These are phyloP conservation scores for Xylaria castorea DNA, from an alignment of 495 filamentous ascomycete species.

Conservation along the genomic window DNA sequence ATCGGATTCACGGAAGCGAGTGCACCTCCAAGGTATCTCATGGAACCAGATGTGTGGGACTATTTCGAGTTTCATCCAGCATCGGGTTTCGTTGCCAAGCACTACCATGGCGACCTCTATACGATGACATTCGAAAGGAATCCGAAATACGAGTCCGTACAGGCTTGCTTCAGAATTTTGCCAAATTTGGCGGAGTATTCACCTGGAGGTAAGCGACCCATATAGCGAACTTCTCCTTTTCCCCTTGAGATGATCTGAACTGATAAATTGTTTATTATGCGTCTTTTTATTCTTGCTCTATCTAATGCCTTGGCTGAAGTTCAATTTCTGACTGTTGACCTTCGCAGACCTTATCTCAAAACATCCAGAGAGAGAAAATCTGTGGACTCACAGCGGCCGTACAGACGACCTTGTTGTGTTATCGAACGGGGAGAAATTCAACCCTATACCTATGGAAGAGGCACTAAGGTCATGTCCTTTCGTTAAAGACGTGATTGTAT, in stretches of 20 bases:
- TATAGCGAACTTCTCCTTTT: background rate
- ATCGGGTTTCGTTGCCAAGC: constrained; percentile 2
- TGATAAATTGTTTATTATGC: background rate
- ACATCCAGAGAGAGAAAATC: background rate
- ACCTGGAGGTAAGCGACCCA: background rate
- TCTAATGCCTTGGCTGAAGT: background rate
- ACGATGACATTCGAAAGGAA: background rate
- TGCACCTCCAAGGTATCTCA: background rate
- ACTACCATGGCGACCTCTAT: background rate
- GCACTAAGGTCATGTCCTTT: background rate
- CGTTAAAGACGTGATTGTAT: constrained; percentile 1
- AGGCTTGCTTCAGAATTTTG: constrained; percentile 1
- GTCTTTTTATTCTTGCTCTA: background rate
- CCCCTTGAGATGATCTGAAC: background rate
- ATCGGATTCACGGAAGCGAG: constrained; percentile 10
- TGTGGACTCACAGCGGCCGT: background rate
- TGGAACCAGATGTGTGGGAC: background rate
- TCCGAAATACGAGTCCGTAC: background rate
- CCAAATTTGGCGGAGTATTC: background rate
- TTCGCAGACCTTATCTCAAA: background rate
- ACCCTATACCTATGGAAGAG: constrained; percentile 6
- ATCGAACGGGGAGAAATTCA: background rate
- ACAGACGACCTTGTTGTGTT: background rate
- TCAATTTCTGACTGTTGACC: background rate
- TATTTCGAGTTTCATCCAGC: constrained; percentile 8